phyloP scores from a whole-genome alignment of 1,284 basidiomycete species.

The Austroboletus novae-zelandiae region DNA sequence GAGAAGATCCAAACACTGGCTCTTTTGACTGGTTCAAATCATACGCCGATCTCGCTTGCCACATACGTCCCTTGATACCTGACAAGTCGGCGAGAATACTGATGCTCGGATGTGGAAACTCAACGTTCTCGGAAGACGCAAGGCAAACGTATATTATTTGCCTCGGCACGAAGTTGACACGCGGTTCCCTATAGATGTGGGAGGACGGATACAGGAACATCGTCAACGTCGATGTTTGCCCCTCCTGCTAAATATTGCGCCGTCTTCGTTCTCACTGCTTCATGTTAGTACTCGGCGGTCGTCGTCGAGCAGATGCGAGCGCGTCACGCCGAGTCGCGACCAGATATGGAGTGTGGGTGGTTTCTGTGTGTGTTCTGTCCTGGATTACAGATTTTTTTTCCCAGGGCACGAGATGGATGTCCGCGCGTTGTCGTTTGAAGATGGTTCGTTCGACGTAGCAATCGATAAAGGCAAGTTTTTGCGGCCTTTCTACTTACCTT shows the following conservation, averaged over 20 bases:
- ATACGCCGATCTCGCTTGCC: conserved; percentile 61
- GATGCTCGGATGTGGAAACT: conserved; percentile 93
- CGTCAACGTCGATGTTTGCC: conserved; percentile 77
- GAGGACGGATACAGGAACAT: conserved; percentile 86
- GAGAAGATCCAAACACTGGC: conserved; percentile 55
- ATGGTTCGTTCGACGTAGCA: conserved; percentile 75
- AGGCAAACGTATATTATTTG: conserved; percentile 11
- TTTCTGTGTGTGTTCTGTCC: too few species aligned
- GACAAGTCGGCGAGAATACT: conserved; percentile 67
- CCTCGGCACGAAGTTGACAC: neutral
- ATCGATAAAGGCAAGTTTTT: conserved; percentile 77
- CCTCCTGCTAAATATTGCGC: neutral
- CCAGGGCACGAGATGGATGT: conserved; percentile 91
- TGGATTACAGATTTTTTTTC: neutral
- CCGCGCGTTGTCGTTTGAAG: conserved; percentile 65
- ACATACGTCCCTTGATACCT: conserved; percentile 63
- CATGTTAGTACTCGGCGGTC: conserved; percentile 69
- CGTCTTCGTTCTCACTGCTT: conserved; percentile 1
- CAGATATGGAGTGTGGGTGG: conserved; percentile 75
- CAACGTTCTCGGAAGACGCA: conserved; percentile 74
- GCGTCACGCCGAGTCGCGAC: conserved; percentile 52
- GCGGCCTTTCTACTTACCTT: neutral
- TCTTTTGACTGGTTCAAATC: conserved; percentile 89
- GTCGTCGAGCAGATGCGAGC: conserved; percentile 80
- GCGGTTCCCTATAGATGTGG: conserved; percentile 65